phyloP scores from a whole-genome alignment of 495 filamentous ascomycete species.

The Tricharina praecox region DNA sequence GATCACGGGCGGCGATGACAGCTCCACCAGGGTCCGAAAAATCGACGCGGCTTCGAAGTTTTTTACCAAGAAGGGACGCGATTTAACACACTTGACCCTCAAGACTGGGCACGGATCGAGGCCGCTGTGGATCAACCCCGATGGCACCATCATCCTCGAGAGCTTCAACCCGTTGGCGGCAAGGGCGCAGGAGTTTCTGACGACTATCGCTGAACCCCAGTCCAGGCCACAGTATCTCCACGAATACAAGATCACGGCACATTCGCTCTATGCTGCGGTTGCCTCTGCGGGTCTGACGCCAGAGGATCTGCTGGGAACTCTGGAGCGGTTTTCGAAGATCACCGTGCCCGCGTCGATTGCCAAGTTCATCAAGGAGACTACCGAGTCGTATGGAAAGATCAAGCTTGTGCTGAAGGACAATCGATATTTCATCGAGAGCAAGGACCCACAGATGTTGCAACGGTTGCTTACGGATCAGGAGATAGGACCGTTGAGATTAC shows the following conservation, averaged over 20 bases:
- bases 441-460: constrained; percentile 70
- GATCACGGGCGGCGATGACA: constrained; percentile 12
- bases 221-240: constrained; percentile 77
- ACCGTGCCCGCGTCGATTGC: constrained; percentile 61
- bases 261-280: constrained; percentile 88
- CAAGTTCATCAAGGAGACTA: constrained; percentile 65
- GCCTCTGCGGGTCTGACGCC: constrained; percentile 66
- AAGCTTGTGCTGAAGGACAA: constrained; percentile 91
- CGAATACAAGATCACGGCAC: constrained; percentile 79
- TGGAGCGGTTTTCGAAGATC: constrained; percentile 78
- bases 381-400: constrained; percentile 83
- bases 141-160: constrained; percentile 76
- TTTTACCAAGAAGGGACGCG: constrained; percentile 42
- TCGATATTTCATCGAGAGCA: constrained; percentile 81
- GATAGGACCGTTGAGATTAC: constrained; percentile 46
- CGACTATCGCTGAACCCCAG: constrained; percentile 83
- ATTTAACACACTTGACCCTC: constrained; percentile 63
- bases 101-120: constrained; percentile 79
- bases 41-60: constrained; percentile 27
- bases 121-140: constrained; percentile 81
- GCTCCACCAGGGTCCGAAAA: not conserved
- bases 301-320: constrained; percentile 71
- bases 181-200: constrained; percentile 84
- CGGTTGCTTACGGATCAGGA: constrained; percentile 57
- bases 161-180: constrained; percentile 74